A percentile compares a stretch with the other conserved stretches of the same genome.
Evolutionary conservation across 345 rosid species (phyloP).

Genomic region (Trapa incisa): DNA sequence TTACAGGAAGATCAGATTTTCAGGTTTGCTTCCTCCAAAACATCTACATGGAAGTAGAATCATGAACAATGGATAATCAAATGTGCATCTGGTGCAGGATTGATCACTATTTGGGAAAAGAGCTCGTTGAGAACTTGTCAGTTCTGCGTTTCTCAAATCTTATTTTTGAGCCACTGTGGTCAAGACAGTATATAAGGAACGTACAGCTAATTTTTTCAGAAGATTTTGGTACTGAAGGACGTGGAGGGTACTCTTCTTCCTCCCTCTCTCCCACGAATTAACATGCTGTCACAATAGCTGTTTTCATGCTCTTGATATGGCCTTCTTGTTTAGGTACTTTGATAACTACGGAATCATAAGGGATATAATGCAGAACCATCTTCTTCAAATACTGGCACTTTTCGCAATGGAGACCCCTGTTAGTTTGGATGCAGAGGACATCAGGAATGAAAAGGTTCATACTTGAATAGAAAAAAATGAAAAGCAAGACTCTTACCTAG

Average conservation of each 20-base stretch:
- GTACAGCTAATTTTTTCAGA: slow-evolving; percentile 93
- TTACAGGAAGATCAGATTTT: slow-evolving; percentile 88
- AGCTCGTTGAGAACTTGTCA: slow-evolving; percentile 90
- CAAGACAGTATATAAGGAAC: slow-evolving; percentile 85
- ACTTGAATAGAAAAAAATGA: background rate
- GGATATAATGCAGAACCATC: slow-evolving; percentile 98
- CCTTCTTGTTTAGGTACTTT: slow-evolving; percentile 48
- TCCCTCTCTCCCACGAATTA: slow-evolving; percentile 1
- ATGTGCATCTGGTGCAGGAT: slow-evolving; percentile 39
- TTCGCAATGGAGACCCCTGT: slow-evolving; percentile 99
- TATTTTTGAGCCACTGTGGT: slow-evolving; percentile 93
- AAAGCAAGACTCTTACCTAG: background rate
- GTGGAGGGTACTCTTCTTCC: slow-evolving; percentile 70
- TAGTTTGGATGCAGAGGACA: slow-evolving; percentile 95
- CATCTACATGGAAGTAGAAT: background rate
- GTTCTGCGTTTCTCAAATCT: slow-evolving; percentile 98
- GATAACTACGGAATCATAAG: slow-evolving; percentile 90
- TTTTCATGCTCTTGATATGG: background rate
- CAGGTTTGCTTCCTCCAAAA: slow-evolving; percentile 28
- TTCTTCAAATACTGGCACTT: slow-evolving; percentile 93
- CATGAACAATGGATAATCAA: slow-evolving; percentile 12
- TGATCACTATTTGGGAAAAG: slow-evolving; percentile 96
- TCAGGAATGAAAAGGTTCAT: slow-evolving; percentile 84
- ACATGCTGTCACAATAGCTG: background rate
- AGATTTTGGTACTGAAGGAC: slow-evolving; percentile 99